Percentiles rank a stretch among this genome's conserved stretches.
Evolutionary conservation across 805 yeast species (phyloP).

Genomic region (Candida nanaspora): DNA sequence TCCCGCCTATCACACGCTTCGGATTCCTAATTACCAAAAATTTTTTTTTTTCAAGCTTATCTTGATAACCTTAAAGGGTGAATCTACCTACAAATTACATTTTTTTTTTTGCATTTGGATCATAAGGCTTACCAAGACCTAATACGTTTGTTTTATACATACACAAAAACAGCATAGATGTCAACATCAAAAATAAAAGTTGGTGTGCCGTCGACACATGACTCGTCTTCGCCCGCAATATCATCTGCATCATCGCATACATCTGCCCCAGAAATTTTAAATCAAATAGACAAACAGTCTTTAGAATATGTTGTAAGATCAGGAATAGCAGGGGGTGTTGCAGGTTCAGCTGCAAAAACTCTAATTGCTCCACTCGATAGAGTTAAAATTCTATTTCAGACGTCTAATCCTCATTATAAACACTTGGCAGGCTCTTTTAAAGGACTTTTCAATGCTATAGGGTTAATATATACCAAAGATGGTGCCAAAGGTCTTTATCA

Average conservation of each 20-base stretch:
- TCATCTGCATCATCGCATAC: neutral
- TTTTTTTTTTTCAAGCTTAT: neutral
- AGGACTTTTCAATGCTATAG: slow-evolving; percentile 72
- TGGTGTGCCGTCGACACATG: neutral
- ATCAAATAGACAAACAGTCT: slow-evolving; percentile 54
- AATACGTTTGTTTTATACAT: too few species aligned
- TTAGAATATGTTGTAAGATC: slow-evolving; percentile 74
- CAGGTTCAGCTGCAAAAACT: slow-evolving; percentile 95
- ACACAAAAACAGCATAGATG: neutral
- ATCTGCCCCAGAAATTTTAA: neutral
- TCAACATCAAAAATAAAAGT: neutral
- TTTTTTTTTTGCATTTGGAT: too few species aligned
- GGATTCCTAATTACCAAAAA: neutral
- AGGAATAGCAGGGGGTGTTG: slow-evolving; percentile 91
- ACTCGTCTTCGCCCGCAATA: neutral
- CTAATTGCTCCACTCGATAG: slow-evolving; percentile 93
- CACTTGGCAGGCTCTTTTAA: slow-evolving; percentile 71
- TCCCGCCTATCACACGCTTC: neutral
- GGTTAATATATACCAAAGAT: slow-evolving; percentile 55
- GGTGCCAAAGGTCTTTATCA: slow-evolving; percentile 82
- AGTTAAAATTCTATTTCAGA: slow-evolving; percentile 90
- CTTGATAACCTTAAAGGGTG: too few species aligned
- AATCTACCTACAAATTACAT: too few species aligned
- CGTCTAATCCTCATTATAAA: slow-evolving; percentile 82
- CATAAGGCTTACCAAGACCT: too few species aligned